Percentiles rank a stretch among this genome's conserved stretches.
phyloP scores from a whole-genome alignment of 2,329 filamentous ascomycete genomes.

The Talaromyces sp. region DNA sequence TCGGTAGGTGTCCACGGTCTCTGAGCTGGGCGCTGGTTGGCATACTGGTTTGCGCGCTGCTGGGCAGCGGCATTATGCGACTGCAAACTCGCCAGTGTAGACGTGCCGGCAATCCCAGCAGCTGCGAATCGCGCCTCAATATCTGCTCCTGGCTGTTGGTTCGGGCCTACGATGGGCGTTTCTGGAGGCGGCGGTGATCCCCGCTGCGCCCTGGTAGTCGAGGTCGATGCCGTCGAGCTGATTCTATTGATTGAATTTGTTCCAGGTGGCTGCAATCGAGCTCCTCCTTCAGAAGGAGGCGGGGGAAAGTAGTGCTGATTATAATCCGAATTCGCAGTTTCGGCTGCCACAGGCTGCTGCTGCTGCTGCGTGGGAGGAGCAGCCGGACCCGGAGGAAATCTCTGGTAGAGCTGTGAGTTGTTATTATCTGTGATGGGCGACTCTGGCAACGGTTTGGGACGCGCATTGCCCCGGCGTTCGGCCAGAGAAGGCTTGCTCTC shows the following conservation, averaged over 20 bases:
- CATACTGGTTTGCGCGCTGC: conserved; percentile 76
- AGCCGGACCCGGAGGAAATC: conserved; percentile 42
- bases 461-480: conserved; percentile 71
- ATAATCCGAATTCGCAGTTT: conserved; percentile 42
- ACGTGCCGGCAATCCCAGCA: conserved; percentile 80
- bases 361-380: conserved; percentile 5
- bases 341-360: conserved; percentile 20
- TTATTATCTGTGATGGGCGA: conserved; percentile 71
- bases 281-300: conserved; percentile 25
- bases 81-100: conserved; percentile 70
- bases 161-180: conserved; percentile 74
- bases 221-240: conserved; percentile 83
- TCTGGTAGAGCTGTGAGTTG: conserved; percentile 75
- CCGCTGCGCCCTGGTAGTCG: conserved; percentile 83
- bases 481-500: conserved; percentile 59
- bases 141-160: conserved; percentile 64
- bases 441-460: conserved; percentile 73
- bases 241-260: conserved; percentile 53
- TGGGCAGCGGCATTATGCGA: conserved; percentile 74
- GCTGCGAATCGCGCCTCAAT: conserved; percentile 91
- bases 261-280: conserved; percentile 47
- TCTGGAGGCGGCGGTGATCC: conserved; percentile 94
- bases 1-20: conserved; percentile 96
- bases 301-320: conserved; percentile 61
- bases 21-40: conserved; percentile 41